Percentiles rank a stretch among this genome's conserved stretches.
These are phyloP conservation scores for Lithospermum erythrorhizon DNA, from an alignment of 257 asterid genomes.

Conservation along the genomic window DNA sequence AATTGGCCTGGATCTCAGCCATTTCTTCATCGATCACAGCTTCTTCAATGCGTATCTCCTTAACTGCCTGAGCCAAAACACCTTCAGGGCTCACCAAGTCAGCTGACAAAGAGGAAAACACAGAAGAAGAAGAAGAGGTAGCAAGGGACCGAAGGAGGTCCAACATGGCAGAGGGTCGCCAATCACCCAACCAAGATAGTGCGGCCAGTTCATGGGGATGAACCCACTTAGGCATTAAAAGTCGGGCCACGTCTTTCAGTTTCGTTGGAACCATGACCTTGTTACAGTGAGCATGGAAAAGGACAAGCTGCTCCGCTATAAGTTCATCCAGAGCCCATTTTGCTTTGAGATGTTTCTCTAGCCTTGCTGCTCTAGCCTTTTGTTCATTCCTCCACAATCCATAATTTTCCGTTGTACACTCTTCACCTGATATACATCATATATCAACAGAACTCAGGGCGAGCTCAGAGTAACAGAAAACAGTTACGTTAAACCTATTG, in stretches of 20 bases:
- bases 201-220: constrained; percentile 60
- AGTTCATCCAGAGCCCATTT: constrained; percentile 57
- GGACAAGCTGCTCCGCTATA: constrained; percentile 46
- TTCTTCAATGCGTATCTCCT: constrained; percentile 69
- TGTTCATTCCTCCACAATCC: constrained; percentile 67
- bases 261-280: constrained; percentile 33
- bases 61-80: constrained; percentile 43
- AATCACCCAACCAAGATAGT: constrained; percentile 71
- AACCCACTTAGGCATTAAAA: constrained; percentile 60
- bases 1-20: constrained; percentile 72
- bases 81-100: constrained; percentile 36
- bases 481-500: not conserved
- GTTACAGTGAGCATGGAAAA: constrained; percentile 39
- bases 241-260: constrained; percentile 42
- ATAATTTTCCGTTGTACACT: constrained; percentile 30
- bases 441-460: not conserved
- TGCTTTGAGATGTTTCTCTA: constrained; percentile 61
- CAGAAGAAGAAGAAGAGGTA: constrained; percentile 22
- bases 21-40: constrained; percentile 81
- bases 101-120: constrained; percentile 11
- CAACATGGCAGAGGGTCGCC: constrained; percentile 78
- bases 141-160: constrained; percentile 42
- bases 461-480: not conserved
- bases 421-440: constrained; percentile 27
- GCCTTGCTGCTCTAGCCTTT: constrained; percentile 48